Percentiles rank a stretch among this genome's conserved stretches.
phyloP scores from a whole-genome alignment of 768 basidiomycete genomes.

The Antrodiella citrinella region DNA sequence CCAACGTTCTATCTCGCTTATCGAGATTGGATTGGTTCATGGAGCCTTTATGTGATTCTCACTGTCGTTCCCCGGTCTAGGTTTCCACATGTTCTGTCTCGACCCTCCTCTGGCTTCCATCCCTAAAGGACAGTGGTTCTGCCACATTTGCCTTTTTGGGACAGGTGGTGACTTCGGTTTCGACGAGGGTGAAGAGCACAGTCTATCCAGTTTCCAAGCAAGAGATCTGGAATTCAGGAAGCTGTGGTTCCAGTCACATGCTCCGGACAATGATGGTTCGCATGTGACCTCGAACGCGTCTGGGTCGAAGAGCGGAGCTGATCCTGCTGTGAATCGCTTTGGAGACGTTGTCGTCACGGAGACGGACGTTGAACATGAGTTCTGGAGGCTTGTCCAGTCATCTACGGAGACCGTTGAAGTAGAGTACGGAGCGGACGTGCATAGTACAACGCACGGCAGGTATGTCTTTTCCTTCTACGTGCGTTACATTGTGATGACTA shows the following conservation, averaged over 20 bases:
- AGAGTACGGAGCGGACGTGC: constrained; percentile 99
- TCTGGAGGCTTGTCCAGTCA: constrained; percentile 93
- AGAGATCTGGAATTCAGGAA: constrained; percentile 85
- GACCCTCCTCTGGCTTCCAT: constrained; percentile 81
- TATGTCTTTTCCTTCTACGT: constrained; percentile 32
- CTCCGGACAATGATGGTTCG: constrained; percentile 34
- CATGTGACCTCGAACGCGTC: neutral
- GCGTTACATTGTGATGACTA: too few relatives aligned
- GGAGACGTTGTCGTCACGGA: constrained; percentile 71
- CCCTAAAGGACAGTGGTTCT: constrained; percentile 95
- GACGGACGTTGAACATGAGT: constrained; percentile 88
- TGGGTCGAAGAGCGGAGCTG: constrained; percentile 16
- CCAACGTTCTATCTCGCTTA: neutral
- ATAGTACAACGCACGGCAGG: constrained; percentile 97
- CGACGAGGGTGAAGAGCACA: constrained; percentile 96
- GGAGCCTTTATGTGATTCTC: too few relatives aligned
- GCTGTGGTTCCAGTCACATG: constrained; percentile 81
- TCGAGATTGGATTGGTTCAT: neutral
- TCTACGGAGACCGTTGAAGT: constrained; percentile 90
- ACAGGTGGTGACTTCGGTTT: constrained; percentile 97
- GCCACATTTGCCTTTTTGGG: constrained; percentile 81
- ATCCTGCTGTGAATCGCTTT: constrained; percentile 46
- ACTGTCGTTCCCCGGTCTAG: constrained; percentile 29
- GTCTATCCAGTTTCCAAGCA: constrained; percentile 83
- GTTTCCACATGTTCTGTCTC: constrained; percentile 96